Evolutionary conservation across 73 alveolate genomes (phyloP), one percentile per base, ranked within the genome.

Genomic region (Symbiodinium natans): DNA sequence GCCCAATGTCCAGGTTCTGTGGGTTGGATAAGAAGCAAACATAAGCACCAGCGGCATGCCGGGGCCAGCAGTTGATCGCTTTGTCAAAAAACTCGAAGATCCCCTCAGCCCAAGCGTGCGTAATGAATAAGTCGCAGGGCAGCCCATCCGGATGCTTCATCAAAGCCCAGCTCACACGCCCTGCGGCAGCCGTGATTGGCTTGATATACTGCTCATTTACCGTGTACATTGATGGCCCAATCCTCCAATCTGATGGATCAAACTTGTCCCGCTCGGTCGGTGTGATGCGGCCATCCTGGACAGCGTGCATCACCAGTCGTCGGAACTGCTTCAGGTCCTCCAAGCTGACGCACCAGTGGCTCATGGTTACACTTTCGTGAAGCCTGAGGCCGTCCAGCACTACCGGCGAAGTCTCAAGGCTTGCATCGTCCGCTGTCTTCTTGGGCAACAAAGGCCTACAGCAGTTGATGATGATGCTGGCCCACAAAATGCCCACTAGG

Each of bases 241-340:
- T 73, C 21, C n/a, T 73, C 41, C 6, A 73, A 9, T 73, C 83
- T 10, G 83, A 31, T 7, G 83, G 83, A 34, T 73, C 83, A 31
- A 73, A 73, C 42, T 11, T 2, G 41, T 73, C 83, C 83, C 42
- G 27, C 41, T 73, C 43, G 21, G 40, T n/a, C 0, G 83, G 83
- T 42, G 6, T n/a, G 41, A 73, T 73, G 83, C 41, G 41, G 40
- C 83, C 83, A n/a, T 73, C 83, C 41, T 73, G 8, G 42, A 73
- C 83, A 31, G 83, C 83, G 7, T 34, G 83, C 83, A n/a, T 31
- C 41, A 73, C 83, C n/a, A 73, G 41, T n/a, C 83, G 83, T 27
- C n/a, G 8, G 83, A 73, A 73, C 21, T 73, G 83, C 27, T 73
- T 73, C 83, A 73, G 41, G 83, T 73, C 83, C 6, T 73, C 83